Conservation (phyloP, 345 rosid species). For the Pistacia vera region DNA sequence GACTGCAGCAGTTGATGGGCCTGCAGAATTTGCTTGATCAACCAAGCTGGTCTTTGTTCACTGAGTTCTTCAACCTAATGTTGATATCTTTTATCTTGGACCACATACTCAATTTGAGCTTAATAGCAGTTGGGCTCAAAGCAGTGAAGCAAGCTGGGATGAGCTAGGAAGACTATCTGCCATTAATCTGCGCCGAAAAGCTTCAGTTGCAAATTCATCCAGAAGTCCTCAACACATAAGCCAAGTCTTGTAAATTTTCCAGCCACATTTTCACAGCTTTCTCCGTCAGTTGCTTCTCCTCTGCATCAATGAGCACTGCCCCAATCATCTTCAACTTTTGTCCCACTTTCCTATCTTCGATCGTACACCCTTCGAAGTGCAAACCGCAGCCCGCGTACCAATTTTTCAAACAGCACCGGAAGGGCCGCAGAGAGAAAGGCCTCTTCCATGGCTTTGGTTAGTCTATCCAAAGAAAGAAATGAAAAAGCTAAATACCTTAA, state of each 20-base stretch:
- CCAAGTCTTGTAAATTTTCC: conserved; percentile 6
- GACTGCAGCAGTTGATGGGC: background rate
- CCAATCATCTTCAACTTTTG: background rate
- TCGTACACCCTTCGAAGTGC: background rate
- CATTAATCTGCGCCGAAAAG: background rate
- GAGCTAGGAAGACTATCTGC: background rate
- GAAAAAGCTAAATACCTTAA: no score
- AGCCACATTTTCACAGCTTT: background rate
- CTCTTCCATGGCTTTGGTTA: background rate
- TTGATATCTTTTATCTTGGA: background rate
- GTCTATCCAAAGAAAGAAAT: no score
- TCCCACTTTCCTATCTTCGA: background rate
- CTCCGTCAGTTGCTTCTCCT: conserved; percentile 4
- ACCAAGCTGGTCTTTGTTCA: background rate
- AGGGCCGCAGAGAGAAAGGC: background rate
- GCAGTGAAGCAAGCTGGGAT: background rate
- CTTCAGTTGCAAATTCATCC: conserved; percentile 6
- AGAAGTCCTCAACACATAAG: conserved; percentile 12
- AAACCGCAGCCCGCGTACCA: background rate
- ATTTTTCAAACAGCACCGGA: background rate
- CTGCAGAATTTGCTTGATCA: background rate
- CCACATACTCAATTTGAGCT: background rate
- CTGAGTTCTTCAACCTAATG: background rate
- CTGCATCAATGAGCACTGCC: background rate
- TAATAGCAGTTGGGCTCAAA: conserved; percentile 5